Evolutionary conservation across 1,284 basidiomycete genomes (phyloP).

Genomic region (Ganoderma multipileum): DNA sequence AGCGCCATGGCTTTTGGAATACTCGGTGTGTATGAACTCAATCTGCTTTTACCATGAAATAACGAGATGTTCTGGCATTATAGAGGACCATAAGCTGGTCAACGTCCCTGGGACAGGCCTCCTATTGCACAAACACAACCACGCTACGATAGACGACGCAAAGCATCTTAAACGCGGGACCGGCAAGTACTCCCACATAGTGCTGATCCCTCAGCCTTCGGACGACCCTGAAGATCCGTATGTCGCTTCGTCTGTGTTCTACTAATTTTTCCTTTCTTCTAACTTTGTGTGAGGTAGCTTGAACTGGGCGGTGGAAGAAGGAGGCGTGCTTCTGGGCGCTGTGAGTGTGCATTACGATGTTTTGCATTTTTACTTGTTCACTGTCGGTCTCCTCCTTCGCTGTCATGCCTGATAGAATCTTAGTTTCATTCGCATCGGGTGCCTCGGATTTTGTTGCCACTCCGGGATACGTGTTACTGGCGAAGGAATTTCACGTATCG

Average conservation of each 20-base stretch:
- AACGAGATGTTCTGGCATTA: background rate
- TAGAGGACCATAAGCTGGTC: slow-evolving; percentile 45
- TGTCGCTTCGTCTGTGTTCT: slow-evolving; percentile 16
- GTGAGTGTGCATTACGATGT: slow-evolving; percentile 28
- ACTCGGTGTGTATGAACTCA: slow-evolving; percentile 38
- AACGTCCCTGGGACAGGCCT: slow-evolving; percentile 51
- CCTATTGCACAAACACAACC: slow-evolving; percentile 46
- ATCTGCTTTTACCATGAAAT: no score
- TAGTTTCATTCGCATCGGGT: slow-evolving; percentile 49
- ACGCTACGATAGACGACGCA: slow-evolving; percentile 43
- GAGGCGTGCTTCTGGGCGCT: slow-evolving; percentile 53
- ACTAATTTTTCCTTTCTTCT: background rate
- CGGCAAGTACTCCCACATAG: slow-evolving; percentile 47
- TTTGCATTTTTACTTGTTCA: background rate
- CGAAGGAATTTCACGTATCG: slow-evolving; percentile 46
- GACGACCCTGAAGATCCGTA: slow-evolving; percentile 52
- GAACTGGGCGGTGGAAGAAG: slow-evolving; percentile 55
- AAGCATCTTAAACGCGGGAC: slow-evolving; percentile 46
- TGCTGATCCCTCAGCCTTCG: slow-evolving; percentile 53
- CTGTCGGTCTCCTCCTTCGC: background rate
- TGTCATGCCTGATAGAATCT: slow-evolving; percentile 36
- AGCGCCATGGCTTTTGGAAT: slow-evolving; percentile 46
- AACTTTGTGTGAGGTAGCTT: slow-evolving; percentile 35
- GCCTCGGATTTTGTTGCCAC: slow-evolving; percentile 50
- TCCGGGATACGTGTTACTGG: slow-evolving; percentile 48